Evolutionary conservation across 352 stramenopile species (phyloP).

Genomic region (Elongisporangium prolatum): DNA sequence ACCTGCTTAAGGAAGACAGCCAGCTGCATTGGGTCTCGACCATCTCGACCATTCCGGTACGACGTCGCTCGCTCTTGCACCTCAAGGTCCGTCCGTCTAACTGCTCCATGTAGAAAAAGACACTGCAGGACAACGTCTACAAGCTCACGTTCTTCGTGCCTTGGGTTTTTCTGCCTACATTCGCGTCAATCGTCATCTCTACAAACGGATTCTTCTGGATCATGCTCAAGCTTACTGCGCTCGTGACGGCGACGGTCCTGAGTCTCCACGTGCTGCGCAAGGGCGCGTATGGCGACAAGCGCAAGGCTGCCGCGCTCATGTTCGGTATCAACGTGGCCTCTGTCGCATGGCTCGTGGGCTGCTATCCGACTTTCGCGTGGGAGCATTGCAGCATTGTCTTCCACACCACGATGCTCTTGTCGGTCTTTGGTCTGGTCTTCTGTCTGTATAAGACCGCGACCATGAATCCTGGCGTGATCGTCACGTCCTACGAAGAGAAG

Average conservation of each 20-base stretch:
- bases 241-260: conserved; percentile 27
- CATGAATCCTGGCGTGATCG: conserved; percentile 54
- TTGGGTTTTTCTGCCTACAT: conserved; percentile 51
- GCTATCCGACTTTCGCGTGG: conserved; percentile 30
- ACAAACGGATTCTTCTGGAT: conserved; percentile 31
- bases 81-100: neutral
- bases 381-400: conserved; percentile 24
- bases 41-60: conserved; percentile 32
- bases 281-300: conserved; percentile 67
- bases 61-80: conserved; percentile 1
- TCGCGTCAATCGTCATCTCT: conserved; percentile 30
- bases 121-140: conserved; percentile 58
- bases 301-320: conserved; percentile 66
- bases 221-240: conserved; percentile 23
- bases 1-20: conserved; percentile 49
- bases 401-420: conserved; percentile 14
- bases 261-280: conserved; percentile 52
- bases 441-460: conserved; percentile 54
- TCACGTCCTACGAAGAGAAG: conserved; percentile 66
- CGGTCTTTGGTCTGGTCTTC: conserved; percentile 33
- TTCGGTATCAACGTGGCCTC: conserved; percentile 76
- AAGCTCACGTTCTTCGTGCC: conserved; percentile 74
- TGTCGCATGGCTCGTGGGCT: conserved; percentile 51
- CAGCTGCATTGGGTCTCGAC: conserved; percentile 43
- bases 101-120: conserved; percentile 31